Evolutionary conservation across 2,329 filamentous ascomycete species (phyloP).

Genomic region (Botrytis elliptica): DNA sequence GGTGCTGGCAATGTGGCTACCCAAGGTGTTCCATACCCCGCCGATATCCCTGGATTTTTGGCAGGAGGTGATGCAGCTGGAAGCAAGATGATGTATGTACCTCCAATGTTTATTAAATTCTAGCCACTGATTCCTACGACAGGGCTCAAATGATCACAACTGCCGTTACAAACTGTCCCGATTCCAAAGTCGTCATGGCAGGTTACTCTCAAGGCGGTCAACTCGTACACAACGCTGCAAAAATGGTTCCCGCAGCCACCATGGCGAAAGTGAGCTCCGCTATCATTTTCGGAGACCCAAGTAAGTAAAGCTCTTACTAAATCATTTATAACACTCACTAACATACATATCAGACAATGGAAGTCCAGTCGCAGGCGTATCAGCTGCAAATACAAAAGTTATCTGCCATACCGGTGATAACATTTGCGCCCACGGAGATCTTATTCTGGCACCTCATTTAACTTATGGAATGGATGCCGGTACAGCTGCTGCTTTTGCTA

Average conservation of each 20-base stretch:
- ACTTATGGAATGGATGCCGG: slow-evolving; percentile 32
- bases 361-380: slow-evolving; percentile 26
- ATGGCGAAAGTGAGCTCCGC: slow-evolving; percentile 29
- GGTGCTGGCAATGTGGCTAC: slow-evolving; percentile 47
- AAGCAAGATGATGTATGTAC: slow-evolving; percentile 43
- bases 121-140: background rate
- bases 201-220: slow-evolving; percentile 36
- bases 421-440: slow-evolving; percentile 31
- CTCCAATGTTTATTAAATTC: background rate
- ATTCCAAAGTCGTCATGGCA: slow-evolving; percentile 29
- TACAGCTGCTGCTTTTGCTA: slow-evolving; percentile 32
- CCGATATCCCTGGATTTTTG: slow-evolving; percentile 47
- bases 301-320: background rate
- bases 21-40: slow-evolving; percentile 55
- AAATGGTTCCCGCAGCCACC: slow-evolving; percentile 24
- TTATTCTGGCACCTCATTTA: slow-evolving; percentile 28
- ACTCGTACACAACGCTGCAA: slow-evolving; percentile 31
- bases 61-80: slow-evolving; percentile 47
- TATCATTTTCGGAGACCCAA: slow-evolving; percentile 34
- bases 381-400: slow-evolving; percentile 27
- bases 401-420: slow-evolving; percentile 31
- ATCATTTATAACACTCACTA: background rate
- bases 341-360: slow-evolving; percentile 26
- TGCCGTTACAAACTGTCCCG: slow-evolving; percentile 27
- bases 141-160: slow-evolving; percentile 28